Percentiles rank a stretch among this genome's conserved stretches.
These are phyloP conservation scores for Auriscalpium microsporum DNA, from an alignment of 768 basidiomycete genomes.

Conservation along the genomic window DNA sequence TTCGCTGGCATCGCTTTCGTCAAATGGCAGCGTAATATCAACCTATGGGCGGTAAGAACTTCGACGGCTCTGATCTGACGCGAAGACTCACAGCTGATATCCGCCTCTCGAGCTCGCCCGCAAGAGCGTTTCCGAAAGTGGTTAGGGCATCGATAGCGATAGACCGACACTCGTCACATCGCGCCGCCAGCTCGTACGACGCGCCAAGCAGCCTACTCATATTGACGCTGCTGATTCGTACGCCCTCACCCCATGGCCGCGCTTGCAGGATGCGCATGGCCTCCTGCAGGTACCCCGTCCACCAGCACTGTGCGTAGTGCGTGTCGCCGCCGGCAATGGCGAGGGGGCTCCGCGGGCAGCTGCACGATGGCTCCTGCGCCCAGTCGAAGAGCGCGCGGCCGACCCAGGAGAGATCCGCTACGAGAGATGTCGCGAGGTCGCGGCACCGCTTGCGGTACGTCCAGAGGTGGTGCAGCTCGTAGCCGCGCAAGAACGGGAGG, in stretches of 20 bases:
- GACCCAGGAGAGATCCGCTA: neutral
- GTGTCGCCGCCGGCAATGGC: neutral
- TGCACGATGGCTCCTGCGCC: neutral
- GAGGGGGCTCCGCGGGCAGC: neutral
- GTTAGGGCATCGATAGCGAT: neutral
- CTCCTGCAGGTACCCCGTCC: neutral
- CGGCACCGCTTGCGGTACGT: neutral
- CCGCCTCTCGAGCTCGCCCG: neutral
- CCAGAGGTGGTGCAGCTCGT: neutral
- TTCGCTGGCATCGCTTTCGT: too few relatives aligned
- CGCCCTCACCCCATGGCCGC: neutral
- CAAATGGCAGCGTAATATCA: too few relatives aligned
- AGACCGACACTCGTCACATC: neutral
- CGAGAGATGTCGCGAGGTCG: neutral
- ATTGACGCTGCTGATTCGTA: neutral
- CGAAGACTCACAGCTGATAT: neutral
- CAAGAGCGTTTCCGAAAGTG: neutral
- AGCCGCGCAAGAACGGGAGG: neutral
- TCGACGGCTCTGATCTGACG: too few relatives aligned
- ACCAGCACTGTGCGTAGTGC: neutral
- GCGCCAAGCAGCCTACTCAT: neutral
- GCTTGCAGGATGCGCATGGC: neutral
- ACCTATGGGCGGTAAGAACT: too few relatives aligned
- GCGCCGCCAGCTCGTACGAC: neutral
- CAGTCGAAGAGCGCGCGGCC: neutral